phyloP scores from a whole-genome alignment of 129 eudicot genomes.

The Artemisia argyi region DNA sequence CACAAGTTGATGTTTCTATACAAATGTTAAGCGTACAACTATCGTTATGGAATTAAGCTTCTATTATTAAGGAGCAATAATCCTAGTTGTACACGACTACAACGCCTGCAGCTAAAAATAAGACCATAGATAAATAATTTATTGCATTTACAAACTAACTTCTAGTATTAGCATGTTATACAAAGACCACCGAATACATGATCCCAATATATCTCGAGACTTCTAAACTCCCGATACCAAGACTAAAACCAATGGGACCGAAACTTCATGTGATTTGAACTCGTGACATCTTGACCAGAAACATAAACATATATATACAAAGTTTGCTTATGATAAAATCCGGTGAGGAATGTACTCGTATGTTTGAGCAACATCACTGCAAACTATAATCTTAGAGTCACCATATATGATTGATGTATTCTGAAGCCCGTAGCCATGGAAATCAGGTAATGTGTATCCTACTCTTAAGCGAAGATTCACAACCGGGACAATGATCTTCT shows the following conservation, averaged over 20 bases:
- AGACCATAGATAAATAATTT: not conserved
- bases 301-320: conserved; percentile 8
- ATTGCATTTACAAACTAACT: conserved; percentile 20
- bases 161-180: not conserved
- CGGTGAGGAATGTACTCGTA: conserved; percentile 20
- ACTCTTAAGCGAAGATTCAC: conserved; percentile 49
- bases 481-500: conserved; percentile 57
- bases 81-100: too few species aligned
- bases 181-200: conserved; percentile 15
- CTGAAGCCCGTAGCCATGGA: conserved; percentile 68
- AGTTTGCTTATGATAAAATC: conserved; percentile 11
- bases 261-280: conserved; percentile 12
- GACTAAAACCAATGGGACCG: not conserved
- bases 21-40: too few species aligned
- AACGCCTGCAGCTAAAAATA: too few species aligned
- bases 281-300: conserved; percentile 8
- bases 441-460: conserved; percentile 61
- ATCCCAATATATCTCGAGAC: not conserved
- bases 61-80: too few species aligned
- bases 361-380: conserved; percentile 56
- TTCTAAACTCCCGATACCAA: not conserved
- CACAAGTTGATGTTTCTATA: too few species aligned
- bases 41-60: too few species aligned
- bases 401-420: conserved; percentile 49
- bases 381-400: conserved; percentile 56